phyloP scores from a whole-genome alignment of 1,139 yeast genomes.

The Meyerozyma sp. region DNA sequence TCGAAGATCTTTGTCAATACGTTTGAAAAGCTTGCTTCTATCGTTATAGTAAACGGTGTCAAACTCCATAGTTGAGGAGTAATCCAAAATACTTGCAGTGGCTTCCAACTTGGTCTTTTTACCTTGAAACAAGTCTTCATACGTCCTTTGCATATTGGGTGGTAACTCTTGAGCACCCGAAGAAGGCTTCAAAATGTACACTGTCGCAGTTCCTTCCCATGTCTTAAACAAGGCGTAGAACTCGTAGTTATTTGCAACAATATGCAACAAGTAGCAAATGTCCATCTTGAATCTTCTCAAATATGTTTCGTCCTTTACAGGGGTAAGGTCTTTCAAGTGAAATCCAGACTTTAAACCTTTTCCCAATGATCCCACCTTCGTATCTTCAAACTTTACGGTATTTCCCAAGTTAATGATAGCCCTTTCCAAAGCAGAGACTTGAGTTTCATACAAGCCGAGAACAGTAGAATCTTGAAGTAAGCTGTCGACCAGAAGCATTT shows the following conservation, averaged over 20 bases:
- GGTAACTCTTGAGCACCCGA: constrained; percentile 64
- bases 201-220: constrained; percentile 49
- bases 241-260: constrained; percentile 73
- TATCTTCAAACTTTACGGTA: constrained; percentile 61
- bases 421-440: constrained; percentile 62
- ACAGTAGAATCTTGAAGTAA: constrained; percentile 60
- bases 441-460: constrained; percentile 73
- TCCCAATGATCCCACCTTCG: constrained; percentile 78
- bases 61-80: constrained; percentile 47
- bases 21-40: constrained; percentile 45
- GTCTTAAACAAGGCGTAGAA: constrained; percentile 65
- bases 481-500: constrained; percentile 54
- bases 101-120: constrained; percentile 44
- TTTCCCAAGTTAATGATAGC: constrained; percentile 78
- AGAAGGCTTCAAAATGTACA: constrained; percentile 68
- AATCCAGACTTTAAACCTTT: constrained; percentile 85
- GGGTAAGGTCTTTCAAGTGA: constrained; percentile 51
- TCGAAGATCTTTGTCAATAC: constrained; percentile 47
- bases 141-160: constrained; percentile 45
- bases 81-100: constrained; percentile 42
- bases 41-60: constrained; percentile 50
- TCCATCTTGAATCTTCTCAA: constrained; percentile 53
- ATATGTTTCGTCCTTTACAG: constrained; percentile 44
- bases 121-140: constrained; percentile 44
- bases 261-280: constrained; percentile 64